A percentile compares a stretch with the other conserved stretches of the same genome.
phyloP scores from a whole-genome alignment of 805 yeast species.

The Martiniozyma abietophila region DNA sequence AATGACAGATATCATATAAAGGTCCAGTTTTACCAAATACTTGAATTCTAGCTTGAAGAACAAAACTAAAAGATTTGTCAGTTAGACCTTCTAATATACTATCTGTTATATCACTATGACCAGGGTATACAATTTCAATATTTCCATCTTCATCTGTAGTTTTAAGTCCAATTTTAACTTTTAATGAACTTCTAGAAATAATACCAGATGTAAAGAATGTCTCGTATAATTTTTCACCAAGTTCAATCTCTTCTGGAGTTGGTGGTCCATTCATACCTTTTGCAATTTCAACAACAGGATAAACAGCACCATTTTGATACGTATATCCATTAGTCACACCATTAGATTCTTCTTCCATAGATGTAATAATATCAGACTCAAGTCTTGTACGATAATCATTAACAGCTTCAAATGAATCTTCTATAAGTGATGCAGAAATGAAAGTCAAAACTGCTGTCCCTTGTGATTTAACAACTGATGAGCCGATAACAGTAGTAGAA shows the following conservation, averaged over 20 bases:
- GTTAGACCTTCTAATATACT: constrained; percentile 22
- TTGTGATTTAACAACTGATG: constrained; percentile 62
- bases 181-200: constrained; percentile 40
- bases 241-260: constrained; percentile 73
- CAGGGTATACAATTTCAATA: constrained; percentile 37
- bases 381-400: constrained; percentile 34
- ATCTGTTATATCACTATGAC: constrained; percentile 23
- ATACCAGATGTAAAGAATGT: constrained; percentile 48
- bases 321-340: constrained; percentile 9
- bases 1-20: constrained; percentile 66
- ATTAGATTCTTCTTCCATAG: constrained; percentile 10
- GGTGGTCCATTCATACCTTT: constrained; percentile 76
- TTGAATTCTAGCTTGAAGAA: constrained; percentile 62
- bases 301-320: constrained; percentile 35
- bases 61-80: constrained; percentile 43
- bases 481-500: constrained; percentile 41
- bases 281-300: constrained; percentile 68
- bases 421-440: constrained; percentile 58
- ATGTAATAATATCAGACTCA: constrained; percentile 27
- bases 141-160: constrained; percentile 43
- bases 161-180: constrained; percentile 44
- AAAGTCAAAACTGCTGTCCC: constrained; percentile 66
- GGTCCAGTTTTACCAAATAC: constrained; percentile 82
- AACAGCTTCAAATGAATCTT: constrained; percentile 36
- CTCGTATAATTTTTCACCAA: constrained; percentile 59